Percentiles rank a stretch among this genome's conserved stretches.
Conservation (phyloP, 2,329 filamentous ascomycete species). For the Sarocladium brachiariae region DNA sequence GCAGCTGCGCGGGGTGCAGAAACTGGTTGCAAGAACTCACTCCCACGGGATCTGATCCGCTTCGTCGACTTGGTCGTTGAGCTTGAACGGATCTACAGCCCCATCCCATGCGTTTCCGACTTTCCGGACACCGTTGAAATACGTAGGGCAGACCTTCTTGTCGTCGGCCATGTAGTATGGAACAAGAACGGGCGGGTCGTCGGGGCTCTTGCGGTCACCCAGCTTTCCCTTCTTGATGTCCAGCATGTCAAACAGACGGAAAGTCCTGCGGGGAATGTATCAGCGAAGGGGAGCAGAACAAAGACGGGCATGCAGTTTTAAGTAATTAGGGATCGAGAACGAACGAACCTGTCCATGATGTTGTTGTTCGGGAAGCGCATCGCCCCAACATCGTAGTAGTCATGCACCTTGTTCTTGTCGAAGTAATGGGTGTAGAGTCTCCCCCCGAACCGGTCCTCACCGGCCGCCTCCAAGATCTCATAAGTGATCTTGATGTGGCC, state of each 20-base stretch:
- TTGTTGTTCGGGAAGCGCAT: slow-evolving; percentile 30
- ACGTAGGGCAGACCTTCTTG: neutral
- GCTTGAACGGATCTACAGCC: neutral
- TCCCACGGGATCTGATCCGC: neutral
- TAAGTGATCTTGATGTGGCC: slow-evolving; percentile 14
- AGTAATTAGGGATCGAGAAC: slow-evolving; percentile 1
- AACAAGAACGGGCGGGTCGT: neutral
- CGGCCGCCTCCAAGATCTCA: slow-evolving; percentile 27
- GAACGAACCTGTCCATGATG: neutral
- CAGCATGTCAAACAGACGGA: slow-evolving; percentile 10
- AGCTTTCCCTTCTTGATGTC: neutral
- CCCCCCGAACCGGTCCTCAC: slow-evolving; percentile 23
- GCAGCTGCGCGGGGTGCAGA: neutral
- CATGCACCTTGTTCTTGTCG: slow-evolving; percentile 17
- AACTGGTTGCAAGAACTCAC: neutral
- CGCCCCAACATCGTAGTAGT: slow-evolving; percentile 35
- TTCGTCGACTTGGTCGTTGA: neutral
- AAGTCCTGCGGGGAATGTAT: slow-evolving; percentile 20
- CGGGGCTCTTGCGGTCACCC: neutral
- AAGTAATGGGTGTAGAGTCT: slow-evolving; percentile 28
- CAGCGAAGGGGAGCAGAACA: too few species aligned
- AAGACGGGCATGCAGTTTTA: too few species aligned
- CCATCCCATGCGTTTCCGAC: neutral
- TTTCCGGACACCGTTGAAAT: neutral
- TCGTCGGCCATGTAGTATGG: neutral